phyloP scores from a whole-genome alignment of 139 green algal genomes.

The Asterochloris sp. region DNA sequence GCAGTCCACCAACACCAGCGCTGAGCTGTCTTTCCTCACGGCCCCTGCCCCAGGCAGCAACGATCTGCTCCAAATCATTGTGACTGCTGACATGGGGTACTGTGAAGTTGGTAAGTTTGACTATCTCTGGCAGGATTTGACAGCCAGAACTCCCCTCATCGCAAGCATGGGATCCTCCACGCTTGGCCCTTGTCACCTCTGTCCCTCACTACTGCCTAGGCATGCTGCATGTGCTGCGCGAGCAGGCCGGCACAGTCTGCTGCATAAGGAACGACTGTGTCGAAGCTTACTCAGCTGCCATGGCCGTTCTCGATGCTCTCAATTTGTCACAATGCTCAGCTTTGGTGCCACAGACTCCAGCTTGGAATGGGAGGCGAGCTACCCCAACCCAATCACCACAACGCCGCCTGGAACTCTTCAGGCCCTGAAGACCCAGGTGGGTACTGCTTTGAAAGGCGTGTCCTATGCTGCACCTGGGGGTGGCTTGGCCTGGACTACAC shows the following conservation, averaged over 20 bases:
- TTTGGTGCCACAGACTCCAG: not conserved
- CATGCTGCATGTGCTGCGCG: too few relatives aligned
- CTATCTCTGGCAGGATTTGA: too few relatives aligned
- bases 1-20: conserved; percentile 38
- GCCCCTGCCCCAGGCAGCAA: conserved; percentile 31
- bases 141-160: too few relatives aligned
- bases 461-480: not conserved
- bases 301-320: too few relatives aligned
- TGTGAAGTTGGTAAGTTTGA: conserved; percentile 30
- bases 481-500: not conserved
- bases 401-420: conserved; percentile 1
- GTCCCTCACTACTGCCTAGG: too few relatives aligned
- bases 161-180: too few relatives aligned
- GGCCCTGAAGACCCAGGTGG: conserved; percentile 3
- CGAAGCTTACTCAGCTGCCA: too few relatives aligned
- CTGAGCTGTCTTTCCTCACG: conserved; percentile 40
- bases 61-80: conserved; percentile 37
- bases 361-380: conserved; percentile 8
- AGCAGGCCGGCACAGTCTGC: too few relatives aligned
- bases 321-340: too few relatives aligned
- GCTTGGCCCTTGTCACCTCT: too few relatives aligned
- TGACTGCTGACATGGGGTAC: conserved; percentile 49
- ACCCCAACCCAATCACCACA: conserved; percentile 15
- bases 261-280: too few relatives aligned
- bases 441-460: not conserved